A percentile compares a stretch with the other conserved stretches of the same genome.
Conservation (phyloP, 2,329 filamentous ascomycete genomes). For the Orbilia quercus region DNA sequence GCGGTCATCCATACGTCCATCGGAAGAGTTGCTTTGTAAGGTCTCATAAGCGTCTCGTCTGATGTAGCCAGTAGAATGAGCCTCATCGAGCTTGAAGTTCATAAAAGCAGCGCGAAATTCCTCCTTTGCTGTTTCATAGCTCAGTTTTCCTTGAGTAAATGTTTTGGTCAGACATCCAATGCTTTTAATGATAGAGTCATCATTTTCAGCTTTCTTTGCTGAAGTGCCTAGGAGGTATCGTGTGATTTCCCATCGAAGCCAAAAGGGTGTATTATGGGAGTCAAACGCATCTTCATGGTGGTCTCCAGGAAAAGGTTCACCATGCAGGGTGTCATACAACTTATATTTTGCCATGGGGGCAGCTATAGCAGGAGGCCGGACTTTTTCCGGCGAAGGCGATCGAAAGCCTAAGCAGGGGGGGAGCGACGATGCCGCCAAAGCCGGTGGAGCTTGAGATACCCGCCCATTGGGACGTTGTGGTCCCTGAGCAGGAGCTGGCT, state of each 20-base stretch:
- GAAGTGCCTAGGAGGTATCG: slow-evolving; percentile 18
- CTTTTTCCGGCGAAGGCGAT: slow-evolving; percentile 3
- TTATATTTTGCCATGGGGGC: background rate
- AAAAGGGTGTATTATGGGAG: slow-evolving; percentile 13
- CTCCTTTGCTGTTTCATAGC: slow-evolving; percentile 3
- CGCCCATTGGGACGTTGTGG: too few species aligned
- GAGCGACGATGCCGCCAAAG: background rate
- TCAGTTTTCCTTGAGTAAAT: background rate
- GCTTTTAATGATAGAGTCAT: background rate
- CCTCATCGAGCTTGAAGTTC: slow-evolving; percentile 1
- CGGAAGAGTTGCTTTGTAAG: background rate
- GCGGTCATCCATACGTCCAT: slow-evolving; percentile 20
- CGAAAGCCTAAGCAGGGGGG: background rate
- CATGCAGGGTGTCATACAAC: slow-evolving; percentile 20
- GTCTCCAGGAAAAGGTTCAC: slow-evolving; percentile 43
- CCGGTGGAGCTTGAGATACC: background rate
- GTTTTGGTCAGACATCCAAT: background rate
- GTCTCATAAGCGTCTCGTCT: slow-evolving; percentile 2
- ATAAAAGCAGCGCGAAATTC: background rate
- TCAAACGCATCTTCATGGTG: background rate
- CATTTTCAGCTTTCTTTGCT: slow-evolving; percentile 2
- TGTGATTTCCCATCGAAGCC: slow-evolving; percentile 39
- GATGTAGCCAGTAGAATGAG: background rate
- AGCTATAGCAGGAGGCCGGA: background rate
- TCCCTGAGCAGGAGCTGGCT: too few species aligned